Conservation (phyloP, 768 basidiomycete species). For the Mycena venus region DNA sequence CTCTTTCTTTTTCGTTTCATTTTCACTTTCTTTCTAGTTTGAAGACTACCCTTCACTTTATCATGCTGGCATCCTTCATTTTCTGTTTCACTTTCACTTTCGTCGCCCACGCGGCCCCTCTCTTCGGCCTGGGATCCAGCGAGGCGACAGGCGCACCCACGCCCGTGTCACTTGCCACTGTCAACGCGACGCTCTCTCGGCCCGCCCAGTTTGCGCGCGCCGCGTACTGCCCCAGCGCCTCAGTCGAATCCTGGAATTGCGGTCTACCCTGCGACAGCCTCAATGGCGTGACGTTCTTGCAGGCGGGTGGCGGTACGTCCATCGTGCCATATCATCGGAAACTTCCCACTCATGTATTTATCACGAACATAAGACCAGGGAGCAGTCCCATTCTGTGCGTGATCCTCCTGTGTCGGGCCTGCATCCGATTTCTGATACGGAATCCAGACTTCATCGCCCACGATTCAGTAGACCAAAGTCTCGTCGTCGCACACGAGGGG, state of each 20-base stretch:
- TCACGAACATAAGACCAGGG: conserved; percentile 43
- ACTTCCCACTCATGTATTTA: not conserved
- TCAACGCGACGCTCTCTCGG: conserved; percentile 34
- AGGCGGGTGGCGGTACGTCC: conserved; percentile 53
- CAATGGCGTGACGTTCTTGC: conserved; percentile 21
- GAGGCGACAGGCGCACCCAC: conserved; percentile 17
- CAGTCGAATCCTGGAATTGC: conserved; percentile 43
- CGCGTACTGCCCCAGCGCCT: conserved; percentile 51
- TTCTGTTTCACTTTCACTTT: not conserved
- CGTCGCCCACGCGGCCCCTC: not conserved
- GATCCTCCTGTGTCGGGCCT: not conserved
- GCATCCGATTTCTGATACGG: not conserved
- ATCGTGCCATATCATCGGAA: too few species aligned
- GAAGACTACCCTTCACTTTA: not conserved
- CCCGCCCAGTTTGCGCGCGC: conserved; percentile 52
- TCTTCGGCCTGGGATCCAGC: not conserved
- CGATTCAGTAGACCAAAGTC: conserved; percentile 46
- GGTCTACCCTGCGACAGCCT: conserved; percentile 12
- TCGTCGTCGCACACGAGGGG: conserved; percentile 60
- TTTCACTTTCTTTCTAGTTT: not conserved
- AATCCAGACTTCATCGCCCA: conserved; percentile 53
- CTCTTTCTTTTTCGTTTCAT: not conserved
- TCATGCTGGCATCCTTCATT: not conserved
- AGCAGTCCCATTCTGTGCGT: conserved; percentile 46
- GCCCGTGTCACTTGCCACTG: conserved; percentile 14